Percentiles rank a stretch among this genome's conserved stretches.
Conservation (phyloP, 179 eudicot species). For the Camellia oleifera region DNA sequence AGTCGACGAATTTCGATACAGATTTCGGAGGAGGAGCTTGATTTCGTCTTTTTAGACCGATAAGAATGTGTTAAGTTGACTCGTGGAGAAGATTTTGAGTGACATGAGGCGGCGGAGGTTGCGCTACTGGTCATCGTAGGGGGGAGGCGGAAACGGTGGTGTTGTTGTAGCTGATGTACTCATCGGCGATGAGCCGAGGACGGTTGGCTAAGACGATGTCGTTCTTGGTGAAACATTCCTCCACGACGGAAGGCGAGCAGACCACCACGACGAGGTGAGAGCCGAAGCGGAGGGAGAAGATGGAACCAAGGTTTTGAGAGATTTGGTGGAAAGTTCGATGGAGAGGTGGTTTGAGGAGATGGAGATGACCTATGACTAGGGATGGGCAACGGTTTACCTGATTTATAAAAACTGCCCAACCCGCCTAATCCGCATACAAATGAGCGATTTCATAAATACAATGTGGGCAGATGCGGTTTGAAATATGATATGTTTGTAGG, state of each 20-base stretch:
- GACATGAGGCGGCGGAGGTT: conserved; percentile 15
- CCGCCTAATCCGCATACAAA: too few relatives aligned
- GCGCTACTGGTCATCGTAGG: conserved; percentile 11
- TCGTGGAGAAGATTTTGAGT: not conserved
- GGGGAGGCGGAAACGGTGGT: not conserved
- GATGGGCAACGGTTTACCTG: too few relatives aligned
- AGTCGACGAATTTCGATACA: not conserved
- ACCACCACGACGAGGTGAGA: not conserved
- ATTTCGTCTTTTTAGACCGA: not conserved
- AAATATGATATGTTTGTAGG: too few relatives aligned
- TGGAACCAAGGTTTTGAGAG: not conserved
- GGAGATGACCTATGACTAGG: conserved; percentile 10
- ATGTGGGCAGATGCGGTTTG: too few relatives aligned
- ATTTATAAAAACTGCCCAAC: too few relatives aligned
- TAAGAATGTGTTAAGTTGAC: not conserved
- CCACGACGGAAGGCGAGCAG: not conserved
- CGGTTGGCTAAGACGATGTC: conserved; percentile 17
- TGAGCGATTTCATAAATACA: too few relatives aligned
- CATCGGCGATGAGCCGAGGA: not conserved
- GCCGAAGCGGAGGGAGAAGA: conserved; percentile 14
- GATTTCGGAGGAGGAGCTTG: not conserved
- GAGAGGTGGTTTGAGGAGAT: not conserved
- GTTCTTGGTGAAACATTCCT: conserved; percentile 12
- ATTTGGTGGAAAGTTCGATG: not conserved
- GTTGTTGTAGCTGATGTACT: conserved; percentile 14